These are phyloP conservation scores for Gossypium turneri DNA, from an alignment of 345 rosid genomes.

Conservation along the genomic window DNA sequence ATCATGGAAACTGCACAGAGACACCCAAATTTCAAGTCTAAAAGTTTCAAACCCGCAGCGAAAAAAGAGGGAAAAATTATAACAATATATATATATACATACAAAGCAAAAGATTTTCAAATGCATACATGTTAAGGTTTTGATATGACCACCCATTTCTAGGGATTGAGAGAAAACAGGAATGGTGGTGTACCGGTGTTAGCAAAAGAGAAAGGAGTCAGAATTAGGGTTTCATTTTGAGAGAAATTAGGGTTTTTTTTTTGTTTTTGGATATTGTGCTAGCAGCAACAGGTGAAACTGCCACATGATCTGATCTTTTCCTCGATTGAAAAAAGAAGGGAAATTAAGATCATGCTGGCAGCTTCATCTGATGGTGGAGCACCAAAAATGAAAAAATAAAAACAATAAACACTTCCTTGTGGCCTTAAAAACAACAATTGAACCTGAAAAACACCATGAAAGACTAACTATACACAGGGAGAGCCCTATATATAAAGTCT, in stretches of 20 bases:
- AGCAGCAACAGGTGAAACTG: conserved; percentile 79
- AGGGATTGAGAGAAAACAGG: conserved; percentile 21
- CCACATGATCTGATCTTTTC: conserved; percentile 76
- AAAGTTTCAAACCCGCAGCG: conserved; percentile 2
- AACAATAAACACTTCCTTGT: neutral
- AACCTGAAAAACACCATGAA: conserved; percentile 14
- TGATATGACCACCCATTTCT: conserved; percentile 17
- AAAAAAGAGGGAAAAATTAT: neutral
- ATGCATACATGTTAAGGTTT: neutral
- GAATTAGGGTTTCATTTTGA: conserved; percentile 13
- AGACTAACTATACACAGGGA: neutral
- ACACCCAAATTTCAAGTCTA: conserved; percentile 21
- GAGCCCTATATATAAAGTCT: neutral
- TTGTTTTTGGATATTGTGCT: conserved; percentile 31
- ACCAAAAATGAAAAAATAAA: conserved; percentile 19
- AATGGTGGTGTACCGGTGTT: neutral
- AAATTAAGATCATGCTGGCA: conserved; percentile 98
- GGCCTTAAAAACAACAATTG: neutral
- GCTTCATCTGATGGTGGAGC: conserved; percentile 88
- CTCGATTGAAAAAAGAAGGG: conserved; percentile 23
- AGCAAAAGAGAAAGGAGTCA: neutral
- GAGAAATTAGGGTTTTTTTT: conserved; percentile 19
- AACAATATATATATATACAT: neutral
- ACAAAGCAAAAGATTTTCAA: neutral
- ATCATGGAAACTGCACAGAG: conserved; percentile 33